A percentile compares a stretch with the other conserved stretches of the same genome.
Conservation (phyloP, 2,329 filamentous ascomycete genomes). For the Aschersonia sp. region DNA sequence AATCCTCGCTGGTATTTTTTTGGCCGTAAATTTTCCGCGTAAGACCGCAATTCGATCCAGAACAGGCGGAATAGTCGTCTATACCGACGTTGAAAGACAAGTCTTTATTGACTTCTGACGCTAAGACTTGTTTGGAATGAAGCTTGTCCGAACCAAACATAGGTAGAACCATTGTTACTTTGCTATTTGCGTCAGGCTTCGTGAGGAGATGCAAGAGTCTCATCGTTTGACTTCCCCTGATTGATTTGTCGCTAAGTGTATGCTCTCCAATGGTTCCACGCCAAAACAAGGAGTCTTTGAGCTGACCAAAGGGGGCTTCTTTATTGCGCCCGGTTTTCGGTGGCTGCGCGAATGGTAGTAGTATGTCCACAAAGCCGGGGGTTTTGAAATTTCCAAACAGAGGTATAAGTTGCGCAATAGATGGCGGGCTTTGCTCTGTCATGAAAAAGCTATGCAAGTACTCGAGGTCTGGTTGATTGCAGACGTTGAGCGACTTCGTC, state of each 20-base stretch:
- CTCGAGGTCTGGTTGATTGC: constrained; percentile 63
- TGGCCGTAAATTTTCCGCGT: constrained; percentile 16
- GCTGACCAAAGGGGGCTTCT: constrained; percentile 38
- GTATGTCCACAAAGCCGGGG: constrained; percentile 59
- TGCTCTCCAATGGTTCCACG: constrained; percentile 51
- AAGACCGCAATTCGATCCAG: constrained; percentile 22
- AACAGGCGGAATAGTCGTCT: constrained; percentile 41
- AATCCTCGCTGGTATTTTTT: constrained; percentile 24
- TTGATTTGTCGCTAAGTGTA: constrained; percentile 30
- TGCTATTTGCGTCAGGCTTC: constrained; percentile 34
- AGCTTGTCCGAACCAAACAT: constrained; percentile 23
- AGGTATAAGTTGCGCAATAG: constrained; percentile 52
- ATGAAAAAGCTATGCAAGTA: constrained; percentile 62
- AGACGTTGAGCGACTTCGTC: constrained; percentile 50
- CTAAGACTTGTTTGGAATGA: constrained; percentile 39
- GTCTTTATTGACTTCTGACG: constrained; percentile 36
- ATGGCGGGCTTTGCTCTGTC: constrained; percentile 45
- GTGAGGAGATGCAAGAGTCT: constrained; percentile 58
- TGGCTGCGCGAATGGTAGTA: constrained; percentile 47
- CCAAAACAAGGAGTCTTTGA: constrained; percentile 58
- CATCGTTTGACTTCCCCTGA: constrained; percentile 56
- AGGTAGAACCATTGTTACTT: constrained; percentile 43
- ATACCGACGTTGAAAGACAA: constrained; percentile 45
- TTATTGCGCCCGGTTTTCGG: constrained; percentile 25
- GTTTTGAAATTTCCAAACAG: constrained; percentile 66